Base-by-base conservation (phyloP, 176 grass and related monocot genomes). In the Themeda triandra region DNA sequence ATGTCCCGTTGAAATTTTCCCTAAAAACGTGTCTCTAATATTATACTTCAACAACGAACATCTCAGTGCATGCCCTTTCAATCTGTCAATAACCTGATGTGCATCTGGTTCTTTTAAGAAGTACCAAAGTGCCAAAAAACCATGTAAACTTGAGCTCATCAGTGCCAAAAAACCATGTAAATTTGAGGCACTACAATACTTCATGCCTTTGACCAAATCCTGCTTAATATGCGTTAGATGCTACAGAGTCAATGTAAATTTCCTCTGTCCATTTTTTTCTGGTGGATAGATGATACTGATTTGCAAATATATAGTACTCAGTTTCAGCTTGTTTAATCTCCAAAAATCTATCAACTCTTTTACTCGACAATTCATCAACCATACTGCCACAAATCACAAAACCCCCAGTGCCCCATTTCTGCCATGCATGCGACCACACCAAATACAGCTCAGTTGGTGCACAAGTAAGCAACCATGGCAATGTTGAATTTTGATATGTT, bases 41-140 rank as follows among this genome's bases (percentile, higher is more conserved):
- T 77, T 78, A 69, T 85, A 64, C 63, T 78, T 58, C 48, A 14
- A 69, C 25, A n/a, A 42, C 25, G 83, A 85, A 85, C 74, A 85
- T 85, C 74, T 42, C 14, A 56, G 30, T 53, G 13, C 32, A 69
- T 23, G 23, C n/a, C n/a, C 73, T 75, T 66, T 84, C 30, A 66
- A 53, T 51, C 19, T 15, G 31, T 67, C n/a, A 67, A 54, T 29
- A 53, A 76, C 13, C 59, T 84, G 59, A 84, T 54, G 67, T 6
- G 63, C 31, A 39, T 39, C 42, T 54, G 31, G 13, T 37, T 53
- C 21, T 48, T 49, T 46, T n/a, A 73, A 51, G 30, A 28, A 73
- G 23, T 27, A 49, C 15, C 46, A 49, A 37, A 68, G 28, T 76
- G 10, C 14, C 46, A 49, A 49, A 18, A 49, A 17, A 4, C 46